Conservation (phyloP, 768 basidiomycete species). For the Arthromyces matolae region DNA sequence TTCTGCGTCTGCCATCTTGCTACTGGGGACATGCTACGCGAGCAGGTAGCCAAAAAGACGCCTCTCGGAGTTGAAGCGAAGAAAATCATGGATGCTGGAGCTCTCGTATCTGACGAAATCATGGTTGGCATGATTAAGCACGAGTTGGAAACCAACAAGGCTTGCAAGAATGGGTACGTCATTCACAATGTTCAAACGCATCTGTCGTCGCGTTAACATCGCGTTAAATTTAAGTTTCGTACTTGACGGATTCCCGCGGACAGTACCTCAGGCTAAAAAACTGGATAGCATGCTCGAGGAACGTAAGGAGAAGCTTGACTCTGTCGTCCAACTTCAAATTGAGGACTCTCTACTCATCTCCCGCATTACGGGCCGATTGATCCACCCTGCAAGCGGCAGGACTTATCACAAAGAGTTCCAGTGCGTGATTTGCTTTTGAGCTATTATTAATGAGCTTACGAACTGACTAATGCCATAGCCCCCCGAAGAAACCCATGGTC, state of each 20-base stretch:
- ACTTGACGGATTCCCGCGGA: slow-evolving; percentile 98
- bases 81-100: slow-evolving; percentile 96
- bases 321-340: slow-evolving; percentile 89
- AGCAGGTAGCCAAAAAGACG: slow-evolving; percentile 87
- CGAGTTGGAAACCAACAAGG: slow-evolving; percentile 89
- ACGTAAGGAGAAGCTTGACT: slow-evolving; percentile 86
- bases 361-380: slow-evolving; percentile 93
- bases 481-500: slow-evolving; percentile 91
- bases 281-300: slow-evolving; percentile 84
- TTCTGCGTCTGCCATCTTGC: slow-evolving; percentile 98
- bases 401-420: slow-evolving; percentile 94
- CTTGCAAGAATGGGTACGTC: slow-evolving; percentile 92
- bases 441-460: too few species aligned
- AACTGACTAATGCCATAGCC: slow-evolving; percentile 46
- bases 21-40: slow-evolving; percentile 97
- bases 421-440: slow-evolving; percentile 44
- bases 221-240: slow-evolving; percentile 74
- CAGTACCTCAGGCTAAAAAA: slow-evolving; percentile 94
- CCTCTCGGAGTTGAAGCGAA: slow-evolving; percentile 88
- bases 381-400: slow-evolving; percentile 86
- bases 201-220: slow-evolving; percentile 13
- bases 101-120: slow-evolving; percentile 94
- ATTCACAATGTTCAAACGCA: slow-evolving; percentile 1
- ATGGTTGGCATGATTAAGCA: slow-evolving; percentile 97
- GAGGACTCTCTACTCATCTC: slow-evolving; percentile 95